Evolutionary conservation across 2,329 filamentous ascomycete genomes (phyloP).

Genomic region (Metarhizium guizhouense): DNA sequence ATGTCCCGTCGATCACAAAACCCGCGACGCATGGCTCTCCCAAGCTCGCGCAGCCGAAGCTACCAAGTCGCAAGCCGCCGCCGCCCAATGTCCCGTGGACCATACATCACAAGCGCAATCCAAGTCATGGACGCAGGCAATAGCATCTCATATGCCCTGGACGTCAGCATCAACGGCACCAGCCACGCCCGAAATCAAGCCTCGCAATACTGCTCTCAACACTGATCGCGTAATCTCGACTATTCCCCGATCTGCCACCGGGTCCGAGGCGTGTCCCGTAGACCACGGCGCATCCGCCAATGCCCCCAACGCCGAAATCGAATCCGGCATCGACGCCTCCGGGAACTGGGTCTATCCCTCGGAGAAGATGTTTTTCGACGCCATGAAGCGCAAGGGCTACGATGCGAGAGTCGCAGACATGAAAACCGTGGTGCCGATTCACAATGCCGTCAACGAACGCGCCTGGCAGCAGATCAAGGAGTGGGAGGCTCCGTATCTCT

Average conservation of each 20-base stretch:
- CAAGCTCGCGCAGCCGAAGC: conserved; percentile 49
- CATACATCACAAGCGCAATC: conserved; percentile 17
- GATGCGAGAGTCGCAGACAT: conserved; percentile 66
- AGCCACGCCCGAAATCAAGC: conserved; percentile 8
- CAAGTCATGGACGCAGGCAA: conserved; percentile 34
- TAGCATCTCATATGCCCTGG: conserved; percentile 34
- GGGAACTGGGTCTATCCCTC: conserved; percentile 98
- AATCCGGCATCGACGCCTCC: conserved; percentile 61
- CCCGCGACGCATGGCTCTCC: conserved; percentile 77
- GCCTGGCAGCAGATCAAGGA: conserved; percentile 86
- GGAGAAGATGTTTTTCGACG: conserved; percentile 96
- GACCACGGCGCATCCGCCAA: conserved; percentile 49
- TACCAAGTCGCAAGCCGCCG: conserved; percentile 18
- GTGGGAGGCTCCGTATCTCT: conserved; percentile 68
- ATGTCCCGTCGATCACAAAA: conserved; percentile 87
- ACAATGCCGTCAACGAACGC: conserved; percentile 96
- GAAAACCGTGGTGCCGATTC: conserved; percentile 87
- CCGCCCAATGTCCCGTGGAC: conserved; percentile 23
- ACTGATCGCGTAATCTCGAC: conserved; percentile 66
- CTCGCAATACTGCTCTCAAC: conserved; percentile 36
- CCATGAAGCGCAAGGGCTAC: conserved; percentile 86
- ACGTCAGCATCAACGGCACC: conserved; percentile 20
- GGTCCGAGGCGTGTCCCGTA: conserved; percentile 27
- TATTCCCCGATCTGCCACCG: conserved; percentile 56
- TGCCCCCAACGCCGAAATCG: conserved; percentile 66